Evolutionary conservation across 257 asterid species (phyloP), one percentile per base, ranked within the genome.

Genomic region (Fraxinus cuspidata): DNA sequence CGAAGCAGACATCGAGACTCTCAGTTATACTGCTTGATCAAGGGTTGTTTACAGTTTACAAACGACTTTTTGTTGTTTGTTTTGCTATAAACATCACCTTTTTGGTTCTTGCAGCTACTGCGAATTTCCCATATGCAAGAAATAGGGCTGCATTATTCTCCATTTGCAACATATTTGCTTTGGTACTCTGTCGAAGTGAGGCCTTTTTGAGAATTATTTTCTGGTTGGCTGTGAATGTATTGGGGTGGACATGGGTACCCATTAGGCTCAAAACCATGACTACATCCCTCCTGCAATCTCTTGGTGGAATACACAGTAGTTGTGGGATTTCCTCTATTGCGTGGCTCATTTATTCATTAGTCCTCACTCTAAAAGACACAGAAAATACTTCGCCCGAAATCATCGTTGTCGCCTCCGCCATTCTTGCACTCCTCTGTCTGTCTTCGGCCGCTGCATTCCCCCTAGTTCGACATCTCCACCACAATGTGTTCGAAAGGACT

Each of bases 391-490:
- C 95, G 0, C 77, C 80, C 0, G 92, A 75, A 42, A 88, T 88
- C 35, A 69, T 88, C 71, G 83, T 32, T 23, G 89, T 89, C 32
- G 89, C 97, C 0, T 79, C 82, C 9, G 56, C 87, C 15, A 91
- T 91, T 35, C 92, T 91, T 7, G 79, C 78, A 0, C 93, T 91
- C 15, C 85, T 91, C 7, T 79, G 70, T 70, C 74, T 91, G 42
- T 90, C 93, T 1, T 80, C 82, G 12, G 74, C 88, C 3, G 95
- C 93, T 1, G 97, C 97, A 32, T 88, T 91, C 73, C 97, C 97
- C 0, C 91, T 91, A 4, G 81, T 91, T 70, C 97, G 97, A 66
- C 95, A 91, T 82, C 97, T 91, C 78, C 97, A 91, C 75, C 97
- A 89, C 81, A 91, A 91, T 75, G 85, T 88, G 5, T 91, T 91